Conservation (phyloP, 192 early-diverging fungal species). For the Jimgerdemannia lactiflua region DNA sequence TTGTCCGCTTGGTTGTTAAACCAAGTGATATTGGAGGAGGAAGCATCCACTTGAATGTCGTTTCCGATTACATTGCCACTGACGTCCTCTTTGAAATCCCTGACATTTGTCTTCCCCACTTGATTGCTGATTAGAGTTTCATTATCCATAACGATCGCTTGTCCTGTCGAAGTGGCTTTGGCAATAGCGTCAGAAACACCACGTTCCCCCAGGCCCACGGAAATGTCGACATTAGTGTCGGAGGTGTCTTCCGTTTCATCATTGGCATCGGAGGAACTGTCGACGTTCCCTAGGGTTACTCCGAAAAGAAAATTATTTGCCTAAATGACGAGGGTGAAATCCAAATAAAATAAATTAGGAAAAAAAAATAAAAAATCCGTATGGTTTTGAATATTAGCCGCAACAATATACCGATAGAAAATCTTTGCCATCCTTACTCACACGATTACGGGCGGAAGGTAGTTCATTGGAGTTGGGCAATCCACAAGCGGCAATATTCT, state of each 20-base stretch:
- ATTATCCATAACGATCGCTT: background rate
- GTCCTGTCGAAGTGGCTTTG: too few relatives aligned
- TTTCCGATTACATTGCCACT: background rate
- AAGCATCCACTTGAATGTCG: background rate
- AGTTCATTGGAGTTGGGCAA: background rate
- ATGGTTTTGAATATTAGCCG: too few relatives aligned
- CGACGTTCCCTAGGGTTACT: too few relatives aligned
- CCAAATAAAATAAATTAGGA: too few relatives aligned
- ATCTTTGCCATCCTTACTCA: too few relatives aligned
- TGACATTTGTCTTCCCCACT: background rate
- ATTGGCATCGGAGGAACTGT: too few relatives aligned
- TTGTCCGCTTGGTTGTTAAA: background rate
- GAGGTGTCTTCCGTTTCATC: too few relatives aligned
- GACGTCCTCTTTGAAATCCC: background rate
- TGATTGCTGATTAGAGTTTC: background rate
- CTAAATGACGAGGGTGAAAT: too few relatives aligned
- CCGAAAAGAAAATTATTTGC: too few relatives aligned
- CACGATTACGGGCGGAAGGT: slow-evolving; percentile 1
- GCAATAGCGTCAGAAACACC: background rate
- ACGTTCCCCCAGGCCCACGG: background rate
- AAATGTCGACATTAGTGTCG: too few relatives aligned
- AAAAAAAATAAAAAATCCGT: too few relatives aligned
- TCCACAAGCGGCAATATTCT: slow-evolving; percentile 11
- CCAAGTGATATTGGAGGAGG: background rate
- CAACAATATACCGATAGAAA: too few relatives aligned